Evolutionary conservation across 2,329 filamentous ascomycete species (phyloP), one percentile per base, ranked within the genome.

Genomic region (Fulvia fulva): DNA sequence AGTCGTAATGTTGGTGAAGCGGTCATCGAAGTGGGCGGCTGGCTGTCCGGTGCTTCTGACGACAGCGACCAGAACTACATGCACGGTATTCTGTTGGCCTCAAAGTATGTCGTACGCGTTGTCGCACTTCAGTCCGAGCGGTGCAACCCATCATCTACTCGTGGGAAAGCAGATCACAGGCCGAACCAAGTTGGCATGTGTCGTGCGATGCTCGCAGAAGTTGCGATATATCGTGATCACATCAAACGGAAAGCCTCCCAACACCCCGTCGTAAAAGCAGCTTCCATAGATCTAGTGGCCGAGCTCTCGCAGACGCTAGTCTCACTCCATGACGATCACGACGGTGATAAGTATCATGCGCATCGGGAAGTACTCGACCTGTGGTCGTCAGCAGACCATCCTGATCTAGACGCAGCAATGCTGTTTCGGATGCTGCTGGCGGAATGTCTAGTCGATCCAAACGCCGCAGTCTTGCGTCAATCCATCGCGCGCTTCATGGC

Each of bases 51-150:
- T 65, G 9, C 55, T 67, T 5, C 43, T 19, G 7, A 44, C 6
- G 58, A 28, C 8, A 49, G 37, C 2, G 41, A 22, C 5, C 41
- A 71, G 30, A 75, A 75, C 50, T 60, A 58, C 7, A 28, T 68
- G 9, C 74, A 75, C 60, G 74, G 74, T 4, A 37, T 59, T n/a
- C 55, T 75, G 11, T 65, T 75, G 5, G 65, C 60, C 25, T 62
- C 62, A 5, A 68, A 62, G 34, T 69, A 74, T 54, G 22, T 41
- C 14, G 5, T 19, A 41, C 11, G 52, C 59, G 2, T 30, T n/a
- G 30, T 43, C 26, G 26, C 55, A n/a, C 37, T 41, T 41, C 37
- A 8, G 5, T n/a, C 7, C 37, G 37, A 41, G n/a, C 14, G 16
- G n/a, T n/a, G 37, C 19, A 22, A 1, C 23, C n/a, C 14, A 4